Evolutionary conservation across 768 basidiomycete genomes (phyloP), one percentile per base, ranked within the genome.

Genomic region (Krasilnikovozyma curviuscula): DNA sequence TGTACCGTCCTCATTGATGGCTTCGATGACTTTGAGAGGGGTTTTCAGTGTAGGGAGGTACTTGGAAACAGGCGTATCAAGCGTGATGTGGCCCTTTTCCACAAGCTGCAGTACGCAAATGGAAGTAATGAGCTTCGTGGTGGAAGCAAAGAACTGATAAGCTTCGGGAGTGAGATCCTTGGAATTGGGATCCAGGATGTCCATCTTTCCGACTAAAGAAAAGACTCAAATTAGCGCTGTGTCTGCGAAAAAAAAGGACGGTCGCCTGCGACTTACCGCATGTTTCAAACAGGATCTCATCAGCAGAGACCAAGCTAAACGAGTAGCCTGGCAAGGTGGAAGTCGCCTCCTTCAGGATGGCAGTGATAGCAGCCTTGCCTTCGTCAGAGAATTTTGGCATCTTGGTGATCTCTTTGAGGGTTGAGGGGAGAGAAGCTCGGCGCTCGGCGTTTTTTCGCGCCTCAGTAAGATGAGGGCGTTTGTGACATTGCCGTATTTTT

Each of bases 101-200:
- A 60, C 52, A 18, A 62, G 52, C 34, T 57, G 52, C 7, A 59
- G 55, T n/a, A 54, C 54, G 44, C 59, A 23, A 5, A 61, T 54
- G 1, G 56, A 46, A 2, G 58, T 61, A 23, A 61, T 30, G 13
- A 61, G 54, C 42, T 61, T 61, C 5, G 60, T 57, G 1, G 60
- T 61, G 7, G 40, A 44, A 7, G 57, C 54, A 37, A 59, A 59
- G 56, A 56, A 59, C 49, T 33, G 14, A 18, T 59, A 47, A n/a
- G 54, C 48, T 37, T 54, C 52, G 13, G 55, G 53, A n/a, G 44
- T 24, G 12, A 32, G n/a, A 18, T 46, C 50, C 16, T 31, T 18
- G 1, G 51, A 46, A 7, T 41, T 35, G 1, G 6, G 7, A 3
- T 57, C 54, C 14, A 59, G 55, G 3, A 49, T 27, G 35, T 59